A percentile compares a stretch with the other conserved stretches of the same genome.
Conservation (phyloP, 345 rosid genomes). For the Zanthoxylum bungeanum region DNA sequence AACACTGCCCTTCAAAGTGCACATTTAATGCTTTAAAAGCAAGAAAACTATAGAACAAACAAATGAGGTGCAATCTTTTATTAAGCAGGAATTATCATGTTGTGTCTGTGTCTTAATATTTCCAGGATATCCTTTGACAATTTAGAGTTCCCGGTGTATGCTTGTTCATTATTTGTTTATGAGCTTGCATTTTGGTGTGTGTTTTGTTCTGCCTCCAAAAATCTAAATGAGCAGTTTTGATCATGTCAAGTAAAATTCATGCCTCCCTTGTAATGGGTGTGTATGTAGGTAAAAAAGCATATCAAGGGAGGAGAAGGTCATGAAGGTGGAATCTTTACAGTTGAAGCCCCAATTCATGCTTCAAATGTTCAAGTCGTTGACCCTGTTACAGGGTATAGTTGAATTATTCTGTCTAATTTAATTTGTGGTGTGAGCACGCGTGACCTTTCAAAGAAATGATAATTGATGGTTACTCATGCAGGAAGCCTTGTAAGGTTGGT, state of each 20-base stretch:
- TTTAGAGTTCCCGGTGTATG: background rate
- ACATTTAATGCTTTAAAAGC: background rate
- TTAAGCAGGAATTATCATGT: background rate
- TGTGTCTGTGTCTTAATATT: background rate
- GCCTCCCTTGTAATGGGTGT: background rate
- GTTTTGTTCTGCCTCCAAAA: background rate
- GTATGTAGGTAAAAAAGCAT: constrained; percentile 77
- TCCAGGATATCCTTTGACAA: background rate
- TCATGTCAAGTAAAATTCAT: background rate
- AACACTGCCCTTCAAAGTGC: background rate
- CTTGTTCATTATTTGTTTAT: background rate
- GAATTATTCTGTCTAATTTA: background rate
- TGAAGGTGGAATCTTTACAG: constrained; percentile 93
- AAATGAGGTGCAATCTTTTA: background rate
- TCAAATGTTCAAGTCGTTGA: constrained; percentile 96
- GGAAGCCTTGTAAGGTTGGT: constrained; percentile 91
- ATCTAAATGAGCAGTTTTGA: background rate
- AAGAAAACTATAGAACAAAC: background rate
- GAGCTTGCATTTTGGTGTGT: background rate
- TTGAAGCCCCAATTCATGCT: constrained; percentile 95
- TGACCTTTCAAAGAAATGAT: constrained; percentile 1
- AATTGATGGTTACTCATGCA: constrained; percentile 22
- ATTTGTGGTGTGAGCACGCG: background rate
- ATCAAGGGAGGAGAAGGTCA: constrained; percentile 85
- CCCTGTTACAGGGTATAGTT: constrained; percentile 78